phyloP scores from a whole-genome alignment of 2,329 filamentous ascomycete species.

The Stagonosporopsis vannaccii region DNA sequence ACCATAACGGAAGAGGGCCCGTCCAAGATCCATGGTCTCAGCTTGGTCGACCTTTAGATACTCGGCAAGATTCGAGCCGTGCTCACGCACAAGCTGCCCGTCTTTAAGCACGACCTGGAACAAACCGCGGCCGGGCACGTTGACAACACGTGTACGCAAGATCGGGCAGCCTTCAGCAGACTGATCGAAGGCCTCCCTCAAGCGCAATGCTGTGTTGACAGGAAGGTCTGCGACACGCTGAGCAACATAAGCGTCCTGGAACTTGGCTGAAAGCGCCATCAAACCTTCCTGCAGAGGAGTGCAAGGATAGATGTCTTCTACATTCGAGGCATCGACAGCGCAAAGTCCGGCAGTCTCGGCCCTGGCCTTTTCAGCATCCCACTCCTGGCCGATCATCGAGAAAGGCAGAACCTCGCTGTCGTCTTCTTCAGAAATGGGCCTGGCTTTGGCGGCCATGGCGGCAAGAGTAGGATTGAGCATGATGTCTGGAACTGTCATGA shows the following conservation, averaged over 20 bases:
- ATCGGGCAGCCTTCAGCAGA: slow-evolving; percentile 43
- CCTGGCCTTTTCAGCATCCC: slow-evolving; percentile 43
- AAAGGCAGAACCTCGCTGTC: slow-evolving; percentile 40
- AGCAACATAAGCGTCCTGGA: slow-evolving; percentile 48
- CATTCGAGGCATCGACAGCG: slow-evolving; percentile 23
- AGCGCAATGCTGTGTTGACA: slow-evolving; percentile 39
- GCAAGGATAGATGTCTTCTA: slow-evolving; percentile 54
- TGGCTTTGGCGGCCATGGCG: slow-evolving; percentile 54
- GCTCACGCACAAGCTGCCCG: slow-evolving; percentile 37
- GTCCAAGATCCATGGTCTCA: slow-evolving; percentile 51
- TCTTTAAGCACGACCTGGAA: slow-evolving; percentile 50
- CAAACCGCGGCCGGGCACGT: slow-evolving; percentile 46
- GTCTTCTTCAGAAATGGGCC: slow-evolving; percentile 24
- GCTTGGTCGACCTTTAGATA: slow-evolving; percentile 48
- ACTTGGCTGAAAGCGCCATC: slow-evolving; percentile 50
- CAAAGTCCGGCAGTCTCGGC: slow-evolving; percentile 50
- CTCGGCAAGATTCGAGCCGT: slow-evolving; percentile 33
- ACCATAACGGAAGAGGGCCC: slow-evolving; percentile 48
- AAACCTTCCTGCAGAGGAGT: slow-evolving; percentile 53
- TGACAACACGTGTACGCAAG: slow-evolving; percentile 51
- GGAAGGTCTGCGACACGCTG: slow-evolving; percentile 46
- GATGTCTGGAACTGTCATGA: slow-evolving; percentile 63
- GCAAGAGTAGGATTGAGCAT: slow-evolving; percentile 58
- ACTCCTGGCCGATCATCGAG: slow-evolving; percentile 39
- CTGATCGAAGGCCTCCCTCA: slow-evolving; percentile 49